Evolutionary conservation across 2,329 filamentous ascomycete genomes (phyloP), one percentile per base, ranked within the genome.

Genomic region (Myriosclerotinia curreyana): DNA sequence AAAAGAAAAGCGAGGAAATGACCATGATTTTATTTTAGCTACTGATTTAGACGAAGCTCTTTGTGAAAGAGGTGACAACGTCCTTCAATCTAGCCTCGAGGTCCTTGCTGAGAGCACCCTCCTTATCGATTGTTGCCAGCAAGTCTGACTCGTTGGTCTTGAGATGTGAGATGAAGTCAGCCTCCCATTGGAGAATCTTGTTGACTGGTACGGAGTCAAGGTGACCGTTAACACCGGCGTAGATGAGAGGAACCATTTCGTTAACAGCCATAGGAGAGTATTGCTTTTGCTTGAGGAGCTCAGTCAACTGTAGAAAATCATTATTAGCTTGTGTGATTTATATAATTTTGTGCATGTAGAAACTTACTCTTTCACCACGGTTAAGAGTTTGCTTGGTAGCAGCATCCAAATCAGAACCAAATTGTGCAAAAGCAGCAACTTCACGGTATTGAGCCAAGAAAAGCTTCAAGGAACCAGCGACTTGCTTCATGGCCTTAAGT

Each of bases 361-460:
- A 64, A 83, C 85, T 85, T 84, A 92, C 88, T 85, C 95, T 93
- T 86, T 98, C 94, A 91, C 95, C 95, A 89, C 95, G 93, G 84
- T 78, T 88, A 73, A 99, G 89, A 69, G 94, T 98, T 85, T 98
- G 95, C 89, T 97, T 98, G 81, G 95, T 99, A 74, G 95, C 87
- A 75, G 95, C 95, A 83, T 99, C 95, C 74, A 99, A 85, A 86
- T 99, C 95, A 78, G 95, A 99, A 89, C 95, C 95, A 87, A 99
- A 99, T 84, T 99, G 95, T 75, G 95, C 94, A 83, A 99, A 99
- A 75, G 95, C 95, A 76, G 95, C 95, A 70, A 99, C 95, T 83
- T 99, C 95, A 95, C 95, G 95, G 88, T 99, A 99, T 85, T 99
- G 95, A 76, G 95, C 95, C 90, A 99, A 91, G 92, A 98, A 99